Evolutionary conservation across 208 protist genomes (phyloP), one percentile per base, ranked within the genome.

Genomic region (Leishmania mexicana): DNA sequence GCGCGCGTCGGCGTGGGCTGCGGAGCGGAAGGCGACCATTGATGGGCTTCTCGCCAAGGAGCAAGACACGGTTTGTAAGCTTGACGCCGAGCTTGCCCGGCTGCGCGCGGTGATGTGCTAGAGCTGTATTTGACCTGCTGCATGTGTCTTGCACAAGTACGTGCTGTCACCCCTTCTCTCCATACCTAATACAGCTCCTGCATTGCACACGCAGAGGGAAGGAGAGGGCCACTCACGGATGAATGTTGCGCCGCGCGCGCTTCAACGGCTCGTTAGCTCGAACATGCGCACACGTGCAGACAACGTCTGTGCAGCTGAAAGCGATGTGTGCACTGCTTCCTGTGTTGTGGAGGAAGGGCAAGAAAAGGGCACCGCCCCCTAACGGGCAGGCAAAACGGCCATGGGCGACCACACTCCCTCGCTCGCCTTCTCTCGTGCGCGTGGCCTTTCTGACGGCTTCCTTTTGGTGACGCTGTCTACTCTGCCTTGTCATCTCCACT

Each of bases 61-160:
- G 53, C 53, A 81, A 51, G 62, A 75, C 2, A 62, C 70, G 0
- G 21, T 85, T 10, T 21, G 38, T n/a, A 8, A 53, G 21, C 72
- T 85, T 11, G 77, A 81, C 40, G 82, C 53, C 19, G 81, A 85
- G 60, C 70, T 81, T 38, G 76, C 75, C 0, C 47, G 38, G 45
- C 58, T 81, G 76, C 81, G 60, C 24, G 38, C 38, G 13, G 35
- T 45, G 4, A 17, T 57, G 6, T 73, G 47, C 21, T 80, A 77
- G 58, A 78, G 38, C 45, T 74, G 19, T 19, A n/a, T n/a, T 49
- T 5, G 40, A n/a, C 31, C 40, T 19, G 40, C 21, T 53, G 15
- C 57, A 24, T 80, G 0, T 76, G 13, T 64, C 40, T 76, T 64
- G n/a, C 42, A 64, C 51, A 8, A 31, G 35, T 17, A 6, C 51